Evolutionary conservation across 2,329 filamentous ascomycete species (phyloP).

Genomic region (Xylaria sp.): DNA sequence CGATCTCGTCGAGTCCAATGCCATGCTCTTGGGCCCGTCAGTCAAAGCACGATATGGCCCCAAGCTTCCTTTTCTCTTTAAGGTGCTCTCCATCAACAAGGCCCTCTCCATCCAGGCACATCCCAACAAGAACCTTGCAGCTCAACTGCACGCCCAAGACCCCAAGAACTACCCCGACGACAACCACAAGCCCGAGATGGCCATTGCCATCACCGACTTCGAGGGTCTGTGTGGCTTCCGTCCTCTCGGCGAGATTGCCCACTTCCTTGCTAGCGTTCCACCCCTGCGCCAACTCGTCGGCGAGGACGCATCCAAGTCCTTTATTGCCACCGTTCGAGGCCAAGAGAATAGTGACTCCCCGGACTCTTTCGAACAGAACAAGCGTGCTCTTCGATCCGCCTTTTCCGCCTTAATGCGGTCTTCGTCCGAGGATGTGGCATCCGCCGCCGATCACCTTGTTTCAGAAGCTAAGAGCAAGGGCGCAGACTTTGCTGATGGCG

Average conservation of each 20-base stretch:
- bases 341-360: constrained; percentile 51
- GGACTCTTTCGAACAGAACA: constrained; percentile 62
- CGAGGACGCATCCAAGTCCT: constrained; percentile 63
- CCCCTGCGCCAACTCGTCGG: constrained; percentile 71
- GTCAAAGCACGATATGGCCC: constrained; percentile 76
- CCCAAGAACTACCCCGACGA: constrained; percentile 97
- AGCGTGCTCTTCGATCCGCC: constrained; percentile 73
- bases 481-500: constrained; percentile 74
- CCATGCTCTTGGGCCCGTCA: constrained; percentile 75
- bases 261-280: constrained; percentile 70
- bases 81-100: constrained; percentile 94
- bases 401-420: constrained; percentile 86
- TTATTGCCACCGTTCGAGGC: constrained; percentile 59
- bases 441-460: constrained; percentile 72
- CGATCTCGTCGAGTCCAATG: constrained; percentile 86
- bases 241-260: constrained; percentile 81
- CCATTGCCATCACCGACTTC: constrained; percentile 94
- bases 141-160: constrained; percentile 83
- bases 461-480: constrained; percentile 71
- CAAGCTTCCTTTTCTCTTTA: constrained; percentile 95
- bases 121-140: constrained; percentile 92
- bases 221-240: constrained; percentile 96
- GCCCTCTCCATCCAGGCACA: constrained; percentile 97
- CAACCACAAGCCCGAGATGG: constrained; percentile 99
- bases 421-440: constrained; percentile 66